Conservation (phyloP, 2,329 filamentous ascomycete species). For the Chalaropsis thielavioides region DNA sequence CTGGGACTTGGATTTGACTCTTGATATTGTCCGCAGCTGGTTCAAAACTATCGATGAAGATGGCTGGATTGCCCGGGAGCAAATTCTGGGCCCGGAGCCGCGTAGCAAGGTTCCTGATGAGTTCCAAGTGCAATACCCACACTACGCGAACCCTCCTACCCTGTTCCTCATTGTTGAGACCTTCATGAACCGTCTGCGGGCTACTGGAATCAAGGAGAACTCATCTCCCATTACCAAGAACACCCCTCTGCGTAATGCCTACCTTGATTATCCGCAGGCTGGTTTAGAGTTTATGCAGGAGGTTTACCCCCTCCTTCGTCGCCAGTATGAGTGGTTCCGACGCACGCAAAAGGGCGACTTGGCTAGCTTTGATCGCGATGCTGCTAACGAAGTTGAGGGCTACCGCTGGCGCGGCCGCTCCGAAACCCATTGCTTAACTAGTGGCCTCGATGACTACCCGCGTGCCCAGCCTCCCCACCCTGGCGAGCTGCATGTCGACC, state of each 20-base stretch:
- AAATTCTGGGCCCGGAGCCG: constrained; percentile 83
- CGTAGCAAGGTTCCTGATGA: constrained; percentile 86
- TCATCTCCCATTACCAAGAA: constrained; percentile 10
- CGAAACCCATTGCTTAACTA: constrained; percentile 74
- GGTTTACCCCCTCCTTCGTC: constrained; percentile 74
- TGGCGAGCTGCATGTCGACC: constrained; percentile 85
- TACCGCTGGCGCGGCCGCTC: constrained; percentile 93
- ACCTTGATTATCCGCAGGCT: constrained; percentile 32
- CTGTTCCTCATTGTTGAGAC: constrained; percentile 77
- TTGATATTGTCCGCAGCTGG: constrained; percentile 88
- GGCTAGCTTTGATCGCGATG: constrained; percentile 78
- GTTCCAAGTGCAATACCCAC: constrained; percentile 90
- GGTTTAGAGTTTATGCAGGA: constrained; percentile 57
- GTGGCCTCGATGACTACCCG: constrained; percentile 91
- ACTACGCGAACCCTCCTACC: constrained; percentile 94
- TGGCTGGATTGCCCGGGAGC: constrained; percentile 93
- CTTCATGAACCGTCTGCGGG: constrained; percentile 64
- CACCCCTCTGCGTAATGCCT: constrained; percentile 16
- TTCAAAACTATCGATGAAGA: constrained; percentile 92
- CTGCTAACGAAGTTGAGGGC: constrained; percentile 76
- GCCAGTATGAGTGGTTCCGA: constrained; percentile 90
- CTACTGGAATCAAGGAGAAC: constrained; percentile 13
- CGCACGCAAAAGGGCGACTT: constrained; percentile 82
- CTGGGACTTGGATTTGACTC: constrained; percentile 79
- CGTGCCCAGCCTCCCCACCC: constrained; percentile 87